Evolutionary conservation across 2,329 filamentous ascomycete species (phyloP).

Genomic region (Exophiala dermatitidis): DNA sequence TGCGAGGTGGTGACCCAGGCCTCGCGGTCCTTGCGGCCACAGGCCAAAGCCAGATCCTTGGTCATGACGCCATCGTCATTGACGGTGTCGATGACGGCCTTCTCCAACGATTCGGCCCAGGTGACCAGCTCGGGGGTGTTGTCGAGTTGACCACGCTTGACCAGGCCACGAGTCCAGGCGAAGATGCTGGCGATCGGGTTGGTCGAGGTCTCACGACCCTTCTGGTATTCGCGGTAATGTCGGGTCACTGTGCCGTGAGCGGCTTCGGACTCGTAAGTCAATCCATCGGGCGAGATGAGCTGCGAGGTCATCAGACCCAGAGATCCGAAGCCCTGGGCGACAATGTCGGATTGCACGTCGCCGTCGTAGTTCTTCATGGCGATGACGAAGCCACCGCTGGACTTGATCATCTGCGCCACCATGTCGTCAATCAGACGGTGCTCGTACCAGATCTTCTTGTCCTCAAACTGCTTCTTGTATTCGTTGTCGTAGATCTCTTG

Average conservation of each 20-base stretch:
- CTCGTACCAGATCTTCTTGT: constrained; percentile 96
- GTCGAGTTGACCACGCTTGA: constrained; percentile 90
- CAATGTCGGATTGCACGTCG: constrained; percentile 96
- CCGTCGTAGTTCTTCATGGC: constrained; percentile 99
- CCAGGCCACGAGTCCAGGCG: constrained; percentile 91
- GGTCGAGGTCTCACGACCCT: constrained; percentile 92
- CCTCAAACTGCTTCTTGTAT: constrained; percentile 85
- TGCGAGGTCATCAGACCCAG: constrained; percentile 98
- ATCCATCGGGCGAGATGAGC: constrained; percentile 90
- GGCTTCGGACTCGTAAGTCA: constrained; percentile 95
- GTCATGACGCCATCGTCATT: constrained; percentile 96
- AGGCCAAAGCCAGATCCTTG: constrained; percentile 94
- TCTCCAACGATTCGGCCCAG: constrained; percentile 86
- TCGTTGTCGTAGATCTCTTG: constrained; percentile 85
- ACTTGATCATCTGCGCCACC: constrained; percentile 99
- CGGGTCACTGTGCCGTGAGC: constrained; percentile 97
- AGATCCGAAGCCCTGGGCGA: constrained; percentile 96
- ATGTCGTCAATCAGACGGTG: constrained; percentile 99
- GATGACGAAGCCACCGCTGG: constrained; percentile 90
- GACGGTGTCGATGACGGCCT: constrained; percentile 89
- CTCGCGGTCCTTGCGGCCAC: constrained; percentile 74
- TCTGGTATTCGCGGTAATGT: constrained; percentile 98
- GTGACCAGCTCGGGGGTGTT: constrained; percentile 82
- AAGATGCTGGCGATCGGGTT: constrained; percentile 99
- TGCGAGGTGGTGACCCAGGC: constrained; percentile 88